Percentiles rank a stretch among this genome's conserved stretches.
Evolutionary conservation across 2,329 filamentous ascomycete genomes (phyloP).

Genomic region (Stenocarpella maydis): DNA sequence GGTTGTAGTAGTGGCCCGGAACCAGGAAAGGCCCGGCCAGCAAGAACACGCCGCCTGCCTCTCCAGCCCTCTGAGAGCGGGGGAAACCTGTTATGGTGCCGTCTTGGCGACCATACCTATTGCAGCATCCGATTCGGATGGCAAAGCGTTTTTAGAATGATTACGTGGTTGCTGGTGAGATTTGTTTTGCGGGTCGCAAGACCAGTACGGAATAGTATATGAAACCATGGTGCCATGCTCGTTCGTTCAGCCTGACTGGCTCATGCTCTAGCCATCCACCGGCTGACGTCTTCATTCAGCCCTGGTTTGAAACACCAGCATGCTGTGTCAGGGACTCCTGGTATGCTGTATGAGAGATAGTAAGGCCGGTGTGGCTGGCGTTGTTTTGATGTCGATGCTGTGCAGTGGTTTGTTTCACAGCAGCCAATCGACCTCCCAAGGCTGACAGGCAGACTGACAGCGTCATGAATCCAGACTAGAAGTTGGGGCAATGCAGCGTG

Average conservation of each 20-base stretch:
- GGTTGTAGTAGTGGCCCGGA: not conserved
- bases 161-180: conserved; percentile 10
- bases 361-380: conserved; percentile 19
- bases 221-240: conserved; percentile 14
- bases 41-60: no score
- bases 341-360: conserved; percentile 5
- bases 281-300: conserved; percentile 4
- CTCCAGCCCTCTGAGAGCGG: conserved; percentile 16
- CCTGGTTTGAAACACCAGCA: conserved; percentile 14
- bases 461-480: conserved; percentile 16
- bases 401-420: conserved; percentile 25
- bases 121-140: conserved; percentile 17
- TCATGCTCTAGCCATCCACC: not conserved
- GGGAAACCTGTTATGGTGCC: not conserved
- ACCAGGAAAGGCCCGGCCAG: conserved; percentile 10
- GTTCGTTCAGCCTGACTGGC: conserved; percentile 19
- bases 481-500: conserved; percentile 8
- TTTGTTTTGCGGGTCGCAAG: conserved; percentile 13
- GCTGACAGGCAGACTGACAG: conserved; percentile 23
- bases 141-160: conserved; percentile 15
- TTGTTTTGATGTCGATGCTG: conserved; percentile 18
- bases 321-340: conserved; percentile 4
- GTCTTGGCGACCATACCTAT: conserved; percentile 16
- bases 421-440: conserved; percentile 8
- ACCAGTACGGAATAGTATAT: conserved; percentile 5